Percentiles rank a stretch among this genome's conserved stretches.
Evolutionary conservation across 1,139 yeast species (phyloP).

Genomic region (Lodderomyces theae): DNA sequence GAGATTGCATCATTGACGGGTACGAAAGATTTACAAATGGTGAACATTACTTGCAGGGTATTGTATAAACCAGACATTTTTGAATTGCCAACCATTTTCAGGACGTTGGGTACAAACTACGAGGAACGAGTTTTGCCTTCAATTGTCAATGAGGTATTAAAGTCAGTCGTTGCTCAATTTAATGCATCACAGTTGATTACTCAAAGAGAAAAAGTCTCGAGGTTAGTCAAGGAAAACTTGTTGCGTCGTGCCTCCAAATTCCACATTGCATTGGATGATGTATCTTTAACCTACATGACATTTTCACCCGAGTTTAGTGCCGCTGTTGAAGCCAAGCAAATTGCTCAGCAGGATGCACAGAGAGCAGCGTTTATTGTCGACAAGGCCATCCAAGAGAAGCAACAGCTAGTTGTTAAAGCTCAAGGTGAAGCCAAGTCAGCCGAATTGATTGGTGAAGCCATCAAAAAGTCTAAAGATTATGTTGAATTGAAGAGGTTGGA

Average conservation of each 20-base stretch:
- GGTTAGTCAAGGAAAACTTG: slow-evolving; percentile 85
- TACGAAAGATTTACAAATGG: slow-evolving; percentile 98
- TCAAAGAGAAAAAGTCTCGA: slow-evolving; percentile 93
- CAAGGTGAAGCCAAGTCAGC: slow-evolving; percentile 99
- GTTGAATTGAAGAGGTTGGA: slow-evolving; percentile 95
- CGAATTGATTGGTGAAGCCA: slow-evolving; percentile 97
- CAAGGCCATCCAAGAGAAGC: slow-evolving; percentile 96
- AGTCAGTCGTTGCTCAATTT: slow-evolving; percentile 96
- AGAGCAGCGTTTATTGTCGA: slow-evolving; percentile 96
- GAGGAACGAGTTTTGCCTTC: slow-evolving; percentile 97
- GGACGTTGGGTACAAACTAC: slow-evolving; percentile 91
- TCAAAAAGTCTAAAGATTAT: slow-evolving; percentile 91
- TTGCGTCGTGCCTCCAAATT: slow-evolving; percentile 90
- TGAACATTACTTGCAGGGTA: slow-evolving; percentile 95
- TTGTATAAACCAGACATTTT: slow-evolving; percentile 81
- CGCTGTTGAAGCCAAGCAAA: slow-evolving; percentile 98
- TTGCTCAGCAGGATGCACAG: slow-evolving; percentile 99
- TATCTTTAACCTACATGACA: slow-evolving; percentile 92
- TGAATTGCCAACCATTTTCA: slow-evolving; percentile 77
- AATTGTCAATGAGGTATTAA: slow-evolving; percentile 93
- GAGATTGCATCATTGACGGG: slow-evolving; percentile 97
- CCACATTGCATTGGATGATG: slow-evolving; percentile 88
- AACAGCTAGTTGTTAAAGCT: slow-evolving; percentile 92
- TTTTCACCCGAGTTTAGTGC: slow-evolving; percentile 96
- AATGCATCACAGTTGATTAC: slow-evolving; percentile 97